A percentile compares a stretch with the other conserved stretches of the same genome.
Evolutionary conservation across 257 asterid species (phyloP).

Genomic region (Salvia miltiorrhiza): DNA sequence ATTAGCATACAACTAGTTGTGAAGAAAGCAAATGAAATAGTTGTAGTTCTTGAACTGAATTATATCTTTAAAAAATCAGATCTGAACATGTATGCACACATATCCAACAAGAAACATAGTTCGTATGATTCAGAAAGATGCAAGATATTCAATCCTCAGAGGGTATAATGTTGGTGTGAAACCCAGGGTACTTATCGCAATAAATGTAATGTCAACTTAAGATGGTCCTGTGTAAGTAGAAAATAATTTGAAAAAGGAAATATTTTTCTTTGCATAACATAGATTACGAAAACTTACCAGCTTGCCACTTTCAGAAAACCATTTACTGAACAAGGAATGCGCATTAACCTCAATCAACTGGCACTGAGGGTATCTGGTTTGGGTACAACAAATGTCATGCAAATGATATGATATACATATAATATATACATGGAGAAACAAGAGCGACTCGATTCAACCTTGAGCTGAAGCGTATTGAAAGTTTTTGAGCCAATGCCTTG

Average conservation of each 20-base stretch:
- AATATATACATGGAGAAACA: constrained; percentile 1
- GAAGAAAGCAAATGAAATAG: neutral
- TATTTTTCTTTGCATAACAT: neutral
- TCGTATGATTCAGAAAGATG: constrained; percentile 11
- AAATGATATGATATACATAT: too few relatives aligned
- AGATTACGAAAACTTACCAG: constrained; percentile 49
- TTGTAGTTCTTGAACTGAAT: neutral
- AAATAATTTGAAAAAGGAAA: neutral
- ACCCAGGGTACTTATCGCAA: neutral
- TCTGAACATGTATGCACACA: neutral
- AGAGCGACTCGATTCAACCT: constrained; percentile 47
- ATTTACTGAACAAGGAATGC: constrained; percentile 97
- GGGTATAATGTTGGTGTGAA: neutral
- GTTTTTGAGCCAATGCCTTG: constrained; percentile 96
- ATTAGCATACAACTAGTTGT: constrained; percentile 10
- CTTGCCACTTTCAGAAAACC: constrained; percentile 99
- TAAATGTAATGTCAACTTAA: neutral
- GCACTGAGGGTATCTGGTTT: constrained; percentile 72
- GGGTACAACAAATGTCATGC: constrained; percentile 16
- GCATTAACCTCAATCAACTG: constrained; percentile 97
- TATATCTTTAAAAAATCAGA: neutral
- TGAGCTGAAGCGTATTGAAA: constrained; percentile 78
- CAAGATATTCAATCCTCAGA: neutral
- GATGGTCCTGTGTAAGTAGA: too few relatives aligned
- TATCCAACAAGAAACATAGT: neutral